These are phyloP conservation scores for Talaromyces sp. DNA, from an alignment of 2,329 filamentous ascomycete species.

Conservation along the genomic window DNA sequence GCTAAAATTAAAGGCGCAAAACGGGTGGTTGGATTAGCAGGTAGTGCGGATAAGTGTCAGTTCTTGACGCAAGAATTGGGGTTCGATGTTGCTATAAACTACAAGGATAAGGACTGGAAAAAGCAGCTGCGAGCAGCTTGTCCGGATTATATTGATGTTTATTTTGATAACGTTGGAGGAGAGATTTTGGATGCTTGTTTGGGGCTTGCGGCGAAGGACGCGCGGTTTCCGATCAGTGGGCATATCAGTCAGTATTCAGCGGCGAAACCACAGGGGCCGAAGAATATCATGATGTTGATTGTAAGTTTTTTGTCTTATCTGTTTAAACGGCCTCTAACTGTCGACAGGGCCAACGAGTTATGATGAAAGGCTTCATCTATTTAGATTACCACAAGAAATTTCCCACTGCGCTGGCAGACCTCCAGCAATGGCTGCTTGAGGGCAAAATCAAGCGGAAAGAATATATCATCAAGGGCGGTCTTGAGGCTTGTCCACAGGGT, in stretches of 20 bases:
- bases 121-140: slow-evolving; percentile 58
- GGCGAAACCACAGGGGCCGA: slow-evolving; percentile 51
- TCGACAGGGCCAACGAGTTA: slow-evolving; percentile 34
- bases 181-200: slow-evolving; percentile 65
- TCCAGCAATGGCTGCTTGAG: slow-evolving; percentile 63
- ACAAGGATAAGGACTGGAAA: slow-evolving; percentile 60
- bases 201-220: slow-evolving; percentile 54
- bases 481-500: slow-evolving; percentile 58
- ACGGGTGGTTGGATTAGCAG: slow-evolving; percentile 60
- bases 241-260: slow-evolving; percentile 65
- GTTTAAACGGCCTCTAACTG: neutral
- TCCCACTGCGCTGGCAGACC: slow-evolving; percentile 53
- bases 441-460: slow-evolving; percentile 69
- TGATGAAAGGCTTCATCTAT: slow-evolving; percentile 68
- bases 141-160: slow-evolving; percentile 59
- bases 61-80: slow-evolving; percentile 62
- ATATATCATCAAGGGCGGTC: slow-evolving; percentile 64
- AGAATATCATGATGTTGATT: slow-evolving; percentile 41
- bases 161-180: slow-evolving; percentile 69
- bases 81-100: slow-evolving; percentile 64
- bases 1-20: slow-evolving; percentile 65
- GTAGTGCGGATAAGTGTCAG: slow-evolving; percentile 60
- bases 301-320: slow-evolving; percentile 23
- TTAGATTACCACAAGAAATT: slow-evolving; percentile 61
- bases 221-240: slow-evolving; percentile 68